Conservation (phyloP, 345 rosid species). For the Tarenaya hassleriana region DNA sequence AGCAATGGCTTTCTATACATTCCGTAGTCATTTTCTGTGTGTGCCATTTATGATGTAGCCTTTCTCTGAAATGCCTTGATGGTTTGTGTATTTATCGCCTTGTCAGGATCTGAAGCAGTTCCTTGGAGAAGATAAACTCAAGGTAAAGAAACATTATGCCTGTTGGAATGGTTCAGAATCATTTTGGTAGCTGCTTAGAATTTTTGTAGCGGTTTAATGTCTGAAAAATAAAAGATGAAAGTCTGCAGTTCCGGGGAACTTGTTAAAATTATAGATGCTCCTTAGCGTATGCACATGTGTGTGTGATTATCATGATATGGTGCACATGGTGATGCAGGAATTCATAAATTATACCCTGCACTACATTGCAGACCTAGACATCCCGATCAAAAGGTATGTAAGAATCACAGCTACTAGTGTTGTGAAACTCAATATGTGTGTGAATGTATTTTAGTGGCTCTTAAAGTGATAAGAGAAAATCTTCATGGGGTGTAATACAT, state of each 20-base stretch:
- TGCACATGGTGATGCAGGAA: conserved; percentile 61
- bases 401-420: background rate
- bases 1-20: background rate
- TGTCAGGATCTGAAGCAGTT: conserved; percentile 76
- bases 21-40: conserved; percentile 1
- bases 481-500: conserved; percentile 17
- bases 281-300: background rate
- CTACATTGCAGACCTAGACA: conserved; percentile 94
- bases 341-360: conserved; percentile 74
- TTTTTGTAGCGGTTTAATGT: conserved; percentile 6
- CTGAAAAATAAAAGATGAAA: background rate
- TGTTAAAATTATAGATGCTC: background rate
- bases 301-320: no score
- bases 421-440: background rate
- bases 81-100: conserved; percentile 16
- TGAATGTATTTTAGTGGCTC: background rate
- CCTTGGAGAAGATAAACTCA: conserved; percentile 83
- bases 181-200: conserved; percentile 2
- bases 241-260: background rate
- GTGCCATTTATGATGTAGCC: no score
- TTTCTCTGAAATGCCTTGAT: conserved; percentile 7
- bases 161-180: background rate
- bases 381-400: conserved; percentile 84
- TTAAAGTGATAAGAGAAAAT: background rate
- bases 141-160: conserved; percentile 38